Percentiles rank a stretch among this genome's conserved stretches.
phyloP scores from a whole-genome alignment of 2,329 filamentous ascomycete genomes.

The Didymella segeticola region DNA sequence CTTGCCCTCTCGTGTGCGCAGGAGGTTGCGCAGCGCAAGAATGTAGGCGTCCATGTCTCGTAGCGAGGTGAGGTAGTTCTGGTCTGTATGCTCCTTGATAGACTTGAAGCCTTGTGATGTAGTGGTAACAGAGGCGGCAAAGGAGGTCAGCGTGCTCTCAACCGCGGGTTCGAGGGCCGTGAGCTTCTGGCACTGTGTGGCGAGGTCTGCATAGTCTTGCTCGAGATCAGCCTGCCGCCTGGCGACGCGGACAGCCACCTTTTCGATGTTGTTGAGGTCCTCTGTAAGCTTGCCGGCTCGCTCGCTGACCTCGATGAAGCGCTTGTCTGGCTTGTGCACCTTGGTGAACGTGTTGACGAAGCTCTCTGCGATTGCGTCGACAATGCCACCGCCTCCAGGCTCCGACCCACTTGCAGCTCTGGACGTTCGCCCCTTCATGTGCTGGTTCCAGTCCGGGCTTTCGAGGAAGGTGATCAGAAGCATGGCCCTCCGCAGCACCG shows the following conservation, averaged over 20 bases:
- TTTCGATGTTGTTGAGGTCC: slow-evolving; percentile 90
- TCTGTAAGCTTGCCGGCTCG: slow-evolving; percentile 90
- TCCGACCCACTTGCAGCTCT: slow-evolving; percentile 61
- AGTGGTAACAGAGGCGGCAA: slow-evolving; percentile 85
- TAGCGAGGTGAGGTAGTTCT: slow-evolving; percentile 90
- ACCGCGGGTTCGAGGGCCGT: slow-evolving; percentile 88
- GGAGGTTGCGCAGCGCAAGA: slow-evolving; percentile 80
- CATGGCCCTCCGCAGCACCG: slow-evolving; percentile 80
- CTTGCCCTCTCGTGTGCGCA: slow-evolving; percentile 95
- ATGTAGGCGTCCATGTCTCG: slow-evolving; percentile 97
- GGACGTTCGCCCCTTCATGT: slow-evolving; percentile 80
- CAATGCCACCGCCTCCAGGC: slow-evolving; percentile 69
- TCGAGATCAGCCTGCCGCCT: slow-evolving; percentile 88
- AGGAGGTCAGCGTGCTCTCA: slow-evolving; percentile 80
- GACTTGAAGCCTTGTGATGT: slow-evolving; percentile 77
- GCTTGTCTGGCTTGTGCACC: slow-evolving; percentile 90
- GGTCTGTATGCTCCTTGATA: slow-evolving; percentile 91
- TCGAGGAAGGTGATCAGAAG: slow-evolving; percentile 91
- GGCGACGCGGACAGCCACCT: slow-evolving; percentile 90
- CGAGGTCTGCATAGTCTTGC: slow-evolving; percentile 84
- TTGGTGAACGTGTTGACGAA: slow-evolving; percentile 98
- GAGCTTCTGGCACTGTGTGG: slow-evolving; percentile 93
- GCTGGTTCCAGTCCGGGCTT: slow-evolving; percentile 93
- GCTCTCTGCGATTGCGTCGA: slow-evolving; percentile 94
- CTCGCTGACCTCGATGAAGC: slow-evolving; percentile 93